A percentile compares a stretch with the other conserved stretches of the same genome.
phyloP scores from a whole-genome alignment of 768 basidiomycete genomes.

The Psilocybe cubensis region DNA sequence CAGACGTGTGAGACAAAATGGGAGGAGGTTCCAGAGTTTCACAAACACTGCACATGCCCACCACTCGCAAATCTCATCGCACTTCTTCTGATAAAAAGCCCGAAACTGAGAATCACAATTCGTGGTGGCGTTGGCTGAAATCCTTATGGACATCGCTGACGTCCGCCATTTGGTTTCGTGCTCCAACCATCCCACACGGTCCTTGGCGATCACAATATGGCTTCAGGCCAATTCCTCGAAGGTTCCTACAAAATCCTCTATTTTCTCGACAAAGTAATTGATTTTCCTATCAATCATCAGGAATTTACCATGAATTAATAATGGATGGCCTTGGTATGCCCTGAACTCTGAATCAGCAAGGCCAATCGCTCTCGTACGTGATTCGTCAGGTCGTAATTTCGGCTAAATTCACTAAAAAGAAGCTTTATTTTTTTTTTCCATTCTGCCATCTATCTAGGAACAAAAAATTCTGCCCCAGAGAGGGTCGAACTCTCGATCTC shows the following conservation, averaged over 20 bases:
- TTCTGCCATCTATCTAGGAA: neutral
- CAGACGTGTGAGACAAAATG: neutral
- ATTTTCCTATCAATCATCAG: neutral
- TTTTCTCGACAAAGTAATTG: neutral
- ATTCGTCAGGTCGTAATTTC: neutral
- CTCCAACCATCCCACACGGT: slow-evolving; percentile 18
- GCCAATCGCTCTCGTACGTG: too few relatives aligned
- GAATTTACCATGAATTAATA: neutral
- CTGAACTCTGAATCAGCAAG: neutral
- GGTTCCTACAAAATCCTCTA: neutral
- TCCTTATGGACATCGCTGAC: slow-evolving; percentile 5
- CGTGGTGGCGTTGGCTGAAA: slow-evolving; percentile 6
- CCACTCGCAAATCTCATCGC: neutral
- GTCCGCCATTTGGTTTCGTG: slow-evolving; percentile 14
- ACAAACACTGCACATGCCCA: neutral
- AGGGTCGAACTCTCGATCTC: slow-evolving; percentile 30
- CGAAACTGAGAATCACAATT: neutral
- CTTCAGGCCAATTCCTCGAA: slow-evolving; percentile 15
- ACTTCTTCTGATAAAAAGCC: neutral
- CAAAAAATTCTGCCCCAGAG: slow-evolving; percentile 24
- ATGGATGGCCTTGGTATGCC: too few relatives aligned
- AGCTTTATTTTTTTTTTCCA: too few relatives aligned
- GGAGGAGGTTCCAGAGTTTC: neutral
- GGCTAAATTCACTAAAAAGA: neutral
- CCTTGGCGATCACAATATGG: slow-evolving; percentile 21